Evolutionary conservation across 1,284 basidiomycete species (phyloP).

Genomic region (Rhodotorula mucilaginosa): DNA sequence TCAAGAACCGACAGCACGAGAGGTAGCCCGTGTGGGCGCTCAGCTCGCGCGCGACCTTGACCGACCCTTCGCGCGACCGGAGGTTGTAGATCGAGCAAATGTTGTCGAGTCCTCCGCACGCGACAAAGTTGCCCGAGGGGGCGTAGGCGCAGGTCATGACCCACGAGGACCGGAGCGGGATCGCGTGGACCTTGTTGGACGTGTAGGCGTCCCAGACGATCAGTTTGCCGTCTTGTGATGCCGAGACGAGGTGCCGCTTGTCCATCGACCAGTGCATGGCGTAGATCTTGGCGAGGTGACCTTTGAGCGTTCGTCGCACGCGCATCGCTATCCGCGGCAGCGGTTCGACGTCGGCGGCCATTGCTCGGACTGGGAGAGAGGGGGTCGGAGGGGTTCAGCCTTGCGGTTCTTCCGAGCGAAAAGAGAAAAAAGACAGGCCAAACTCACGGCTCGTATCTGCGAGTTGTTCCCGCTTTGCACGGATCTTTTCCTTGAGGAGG

Average conservation of each 20-base stretch:
- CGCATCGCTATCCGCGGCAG: constrained; percentile 94
- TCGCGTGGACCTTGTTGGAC: constrained; percentile 98
- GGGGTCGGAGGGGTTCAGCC: constrained; percentile 3
- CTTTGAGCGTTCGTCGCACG: constrained; percentile 87
- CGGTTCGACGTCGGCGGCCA: constrained; percentile 93
- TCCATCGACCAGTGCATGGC: constrained; percentile 99
- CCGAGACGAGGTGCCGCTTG: constrained; percentile 93
- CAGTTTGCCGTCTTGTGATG: constrained; percentile 97
- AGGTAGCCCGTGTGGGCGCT: constrained; percentile 97
- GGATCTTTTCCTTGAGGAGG: constrained; percentile 94
- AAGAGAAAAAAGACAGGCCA: background rate
- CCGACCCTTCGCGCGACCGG: constrained; percentile 53
- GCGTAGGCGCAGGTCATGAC: constrained; percentile 99
- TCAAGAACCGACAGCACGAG: constrained; percentile 96
- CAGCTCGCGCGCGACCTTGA: constrained; percentile 70
- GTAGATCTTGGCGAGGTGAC: constrained; percentile 98
- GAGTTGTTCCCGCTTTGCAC: constrained; percentile 88
- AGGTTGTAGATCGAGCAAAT: constrained; percentile 98
- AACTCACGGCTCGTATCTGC: constrained; percentile 91
- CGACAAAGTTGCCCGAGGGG: constrained; percentile 93
- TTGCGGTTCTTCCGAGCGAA: background rate
- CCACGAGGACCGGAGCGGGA: constrained; percentile 95
- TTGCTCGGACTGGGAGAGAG: constrained; percentile 69
- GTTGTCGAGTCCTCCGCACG: constrained; percentile 98
- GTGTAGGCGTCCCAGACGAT: constrained; percentile 99